phyloP scores from a whole-genome alignment of 768 basidiomycete genomes.

The Mycena polygramma region DNA sequence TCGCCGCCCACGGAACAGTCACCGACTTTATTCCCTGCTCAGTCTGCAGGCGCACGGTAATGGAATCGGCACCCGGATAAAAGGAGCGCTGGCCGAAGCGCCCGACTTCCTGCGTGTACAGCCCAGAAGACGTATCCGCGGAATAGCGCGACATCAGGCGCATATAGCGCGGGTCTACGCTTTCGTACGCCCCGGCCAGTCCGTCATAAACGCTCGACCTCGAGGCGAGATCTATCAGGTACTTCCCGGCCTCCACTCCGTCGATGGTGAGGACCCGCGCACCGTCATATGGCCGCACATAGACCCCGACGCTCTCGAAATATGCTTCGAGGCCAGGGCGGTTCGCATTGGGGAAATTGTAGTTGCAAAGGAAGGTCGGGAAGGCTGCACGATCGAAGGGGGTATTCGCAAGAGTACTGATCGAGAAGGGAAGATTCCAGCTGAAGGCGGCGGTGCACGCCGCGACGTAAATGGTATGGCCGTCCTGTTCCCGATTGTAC shows the following conservation, averaged over 20 bases:
- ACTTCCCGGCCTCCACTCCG: slow-evolving; percentile 28
- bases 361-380: slow-evolving; percentile 32
- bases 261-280: slow-evolving; percentile 29
- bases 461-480: slow-evolving; percentile 34
- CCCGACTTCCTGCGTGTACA: slow-evolving; percentile 34
- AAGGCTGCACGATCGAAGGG: slow-evolving; percentile 28
- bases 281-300: slow-evolving; percentile 31
- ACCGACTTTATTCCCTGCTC: slow-evolving; percentile 7
- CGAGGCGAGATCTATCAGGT: slow-evolving; percentile 27
- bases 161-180: slow-evolving; percentile 24
- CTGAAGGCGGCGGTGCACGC: slow-evolving; percentile 34
- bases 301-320: slow-evolving; percentile 27
- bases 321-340: slow-evolving; percentile 34
- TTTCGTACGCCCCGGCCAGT: slow-evolving; percentile 29
- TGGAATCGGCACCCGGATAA: slow-evolving; percentile 29
- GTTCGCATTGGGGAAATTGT: slow-evolving; percentile 34
- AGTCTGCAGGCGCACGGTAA: slow-evolving; percentile 28
- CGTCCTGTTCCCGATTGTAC: slow-evolving; percentile 36
- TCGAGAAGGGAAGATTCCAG: slow-evolving; percentile 39
- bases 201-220: slow-evolving; percentile 32
- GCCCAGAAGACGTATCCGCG: slow-evolving; percentile 23
- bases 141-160: slow-evolving; percentile 36
- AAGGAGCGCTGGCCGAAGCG: slow-evolving; percentile 30
- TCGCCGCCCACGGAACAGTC: slow-evolving; percentile 36
- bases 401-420: slow-evolving; percentile 30